Conservation (phyloP, 225 moss, liverwort and hornwort genomes). For the Straminergon stramineum region DNA sequence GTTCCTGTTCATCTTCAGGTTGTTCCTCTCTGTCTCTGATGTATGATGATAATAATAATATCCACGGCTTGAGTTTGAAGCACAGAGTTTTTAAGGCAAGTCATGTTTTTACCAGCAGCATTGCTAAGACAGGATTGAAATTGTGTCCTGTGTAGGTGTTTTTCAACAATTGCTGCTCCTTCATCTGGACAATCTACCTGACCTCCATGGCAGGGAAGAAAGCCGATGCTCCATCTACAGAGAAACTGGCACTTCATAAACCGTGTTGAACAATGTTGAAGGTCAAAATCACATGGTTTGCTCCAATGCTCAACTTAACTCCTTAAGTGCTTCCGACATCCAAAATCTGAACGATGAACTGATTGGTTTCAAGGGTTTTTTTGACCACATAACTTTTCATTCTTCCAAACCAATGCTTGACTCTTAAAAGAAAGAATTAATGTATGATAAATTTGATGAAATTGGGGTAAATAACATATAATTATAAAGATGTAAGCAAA, state of each 20-base stretch:
- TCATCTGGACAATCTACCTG: constrained; percentile 49
- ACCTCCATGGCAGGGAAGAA: constrained; percentile 56
- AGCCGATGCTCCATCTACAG: neutral
- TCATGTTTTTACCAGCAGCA: neutral
- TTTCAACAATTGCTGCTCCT: constrained; percentile 54
- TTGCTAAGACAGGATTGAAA: neutral
- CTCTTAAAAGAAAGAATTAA: rapidly evolving
- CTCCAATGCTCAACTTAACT: neutral
- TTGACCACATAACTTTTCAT: neutral
- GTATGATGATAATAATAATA: too few relatives aligned
- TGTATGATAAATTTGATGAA: neutral
- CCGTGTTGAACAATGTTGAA: neutral
- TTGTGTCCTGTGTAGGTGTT: constrained; percentile 10
- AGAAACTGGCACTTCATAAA: neutral
- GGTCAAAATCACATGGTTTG: neutral
- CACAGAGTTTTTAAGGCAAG: too few relatives aligned
- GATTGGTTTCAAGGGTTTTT: too few relatives aligned
- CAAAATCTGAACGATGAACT: neutral
- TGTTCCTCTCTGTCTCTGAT: neutral
- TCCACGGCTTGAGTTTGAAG: neutral
- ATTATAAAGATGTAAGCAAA: neutral
- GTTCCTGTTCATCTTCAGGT: constrained; percentile 43
- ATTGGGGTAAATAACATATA: neutral
- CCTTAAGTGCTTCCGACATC: neutral
- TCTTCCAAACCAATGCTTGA: neutral